Evolutionary conservation across 306 rosid genomes (phyloP), one percentile per base, ranked within the genome.

Genomic region (Acacia acuminata): DNA sequence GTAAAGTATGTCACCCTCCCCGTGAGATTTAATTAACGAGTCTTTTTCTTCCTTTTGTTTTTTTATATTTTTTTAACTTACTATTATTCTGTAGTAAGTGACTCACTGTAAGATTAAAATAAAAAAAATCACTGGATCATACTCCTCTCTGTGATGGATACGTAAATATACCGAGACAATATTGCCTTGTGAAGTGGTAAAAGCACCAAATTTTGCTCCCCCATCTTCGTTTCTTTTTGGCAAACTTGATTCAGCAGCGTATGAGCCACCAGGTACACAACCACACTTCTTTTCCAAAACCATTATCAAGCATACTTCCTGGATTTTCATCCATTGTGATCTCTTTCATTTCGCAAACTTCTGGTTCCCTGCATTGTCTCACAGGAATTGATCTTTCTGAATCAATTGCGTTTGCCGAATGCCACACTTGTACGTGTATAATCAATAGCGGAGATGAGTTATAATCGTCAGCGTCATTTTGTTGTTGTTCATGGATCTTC

Each of bases 401-500:
- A 61, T 12, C 76, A 25, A 22, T 44, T 24, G n/a, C 22, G 76
- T 45, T 22, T 45, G 36, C 76, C 40, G 45, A 71, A 6, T 71
- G n/a, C 58, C 76, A 45, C 58, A 3, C 40, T 44, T 45, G 38
- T 43, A 40, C 14, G 51, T 42, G 51, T 42, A 11, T 19, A 50
- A 32, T 66, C 22, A 43, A 27, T 60, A 24, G 11, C 7, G 58
- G 14, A 14, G 19, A 45, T 47, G 27, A 4, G 42, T 43, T 15
- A 44, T 10, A 5, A 20, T 58, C 19, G 3, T 42, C 79, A 30
- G 10, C 20, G 63, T 73, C 45, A 17, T 50, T 73, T 32, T 66
- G 32, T 79, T 74, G 20, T 50, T 72, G 19, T 71, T 71, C 51
- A 66, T 75, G 55, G 79, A 79, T 79, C 79, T 82, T 79, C 17